Evolutionary conservation across 768 basidiomycete genomes (phyloP).

Genomic region (Coprinopsis marcescibilis): DNA sequence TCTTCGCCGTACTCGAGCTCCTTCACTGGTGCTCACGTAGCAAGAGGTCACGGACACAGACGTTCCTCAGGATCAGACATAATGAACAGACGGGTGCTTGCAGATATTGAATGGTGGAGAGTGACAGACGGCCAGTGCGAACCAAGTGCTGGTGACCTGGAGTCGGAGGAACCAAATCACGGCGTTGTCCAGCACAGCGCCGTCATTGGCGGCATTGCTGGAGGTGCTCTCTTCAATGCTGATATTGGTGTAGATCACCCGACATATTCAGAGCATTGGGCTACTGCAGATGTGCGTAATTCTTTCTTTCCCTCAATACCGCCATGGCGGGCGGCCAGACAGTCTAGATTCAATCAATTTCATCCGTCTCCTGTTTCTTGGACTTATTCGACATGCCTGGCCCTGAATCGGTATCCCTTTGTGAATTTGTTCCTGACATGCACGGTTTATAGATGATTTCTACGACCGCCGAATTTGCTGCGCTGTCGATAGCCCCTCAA

Average conservation of each 20-base stretch:
- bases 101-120: constrained; percentile 87
- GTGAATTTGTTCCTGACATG: constrained; percentile 15
- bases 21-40: constrained; percentile 20
- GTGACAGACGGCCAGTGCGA: constrained; percentile 68
- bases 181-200: constrained; percentile 30
- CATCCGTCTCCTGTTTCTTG: constrained; percentile 8
- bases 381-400: too few species aligned
- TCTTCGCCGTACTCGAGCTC: constrained; percentile 53
- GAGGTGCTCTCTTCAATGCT: constrained; percentile 28
- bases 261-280: constrained; percentile 29
- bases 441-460: constrained; percentile 20
- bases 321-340: background rate
- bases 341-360: constrained; percentile 5
- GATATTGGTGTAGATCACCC: constrained; percentile 35
- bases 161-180: constrained; percentile 34
- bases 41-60: constrained; percentile 42
- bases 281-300: constrained; percentile 32
- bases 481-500: constrained; percentile 50
- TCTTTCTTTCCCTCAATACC: background rate
- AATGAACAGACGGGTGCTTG: constrained; percentile 61
- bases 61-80: constrained; percentile 69
- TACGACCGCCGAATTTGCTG: constrained; percentile 43
- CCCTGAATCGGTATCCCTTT: too few species aligned
- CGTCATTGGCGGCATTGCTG: constrained; percentile 18
- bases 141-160: constrained; percentile 37